Evolutionary conservation across 257 asterid genomes (phyloP).

Genomic region (Ilex aquifolium): DNA sequence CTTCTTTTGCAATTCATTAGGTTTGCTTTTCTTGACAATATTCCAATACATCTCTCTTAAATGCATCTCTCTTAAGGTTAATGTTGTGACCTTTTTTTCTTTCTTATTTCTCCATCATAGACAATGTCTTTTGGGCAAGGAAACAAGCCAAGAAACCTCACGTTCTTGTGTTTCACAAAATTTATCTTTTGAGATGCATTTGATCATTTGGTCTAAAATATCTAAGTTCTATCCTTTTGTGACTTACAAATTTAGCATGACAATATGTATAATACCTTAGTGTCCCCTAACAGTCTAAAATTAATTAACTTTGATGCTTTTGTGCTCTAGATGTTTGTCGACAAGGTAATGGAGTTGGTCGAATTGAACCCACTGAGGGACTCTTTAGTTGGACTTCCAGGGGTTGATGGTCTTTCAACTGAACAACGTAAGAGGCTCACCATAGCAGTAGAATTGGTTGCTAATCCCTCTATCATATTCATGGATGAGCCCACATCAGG

Average conservation of each 20-base stretch:
- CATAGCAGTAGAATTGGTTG: conserved; percentile 1
- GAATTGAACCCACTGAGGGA: not conserved
- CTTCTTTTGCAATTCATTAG: not conserved
- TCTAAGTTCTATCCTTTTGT: too few relatives aligned
- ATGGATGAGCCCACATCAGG: conserved; percentile 2
- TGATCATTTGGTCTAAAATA: too few relatives aligned
- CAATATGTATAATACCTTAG: not conserved
- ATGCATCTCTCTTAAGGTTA: too few relatives aligned
- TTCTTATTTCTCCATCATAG: not conserved
- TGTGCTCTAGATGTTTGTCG: not conserved
- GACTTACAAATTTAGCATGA: not conserved
- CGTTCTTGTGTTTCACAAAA: too few relatives aligned
- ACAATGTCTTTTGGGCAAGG: too few relatives aligned
- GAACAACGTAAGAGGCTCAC: not conserved
- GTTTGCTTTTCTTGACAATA: not conserved
- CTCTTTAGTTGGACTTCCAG: conserved; percentile 1
- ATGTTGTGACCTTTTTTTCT: too few relatives aligned
- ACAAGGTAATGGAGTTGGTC: not conserved
- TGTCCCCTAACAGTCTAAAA: not conserved
- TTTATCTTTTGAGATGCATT: too few relatives aligned
- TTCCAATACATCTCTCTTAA: not conserved
- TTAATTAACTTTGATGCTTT: not conserved
- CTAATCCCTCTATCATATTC: conserved; percentile 1
- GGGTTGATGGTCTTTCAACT: not conserved
- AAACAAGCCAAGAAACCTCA: too few relatives aligned